Conservation (phyloP, 257 asterid species). For the Solanum chiquidenum region DNA sequence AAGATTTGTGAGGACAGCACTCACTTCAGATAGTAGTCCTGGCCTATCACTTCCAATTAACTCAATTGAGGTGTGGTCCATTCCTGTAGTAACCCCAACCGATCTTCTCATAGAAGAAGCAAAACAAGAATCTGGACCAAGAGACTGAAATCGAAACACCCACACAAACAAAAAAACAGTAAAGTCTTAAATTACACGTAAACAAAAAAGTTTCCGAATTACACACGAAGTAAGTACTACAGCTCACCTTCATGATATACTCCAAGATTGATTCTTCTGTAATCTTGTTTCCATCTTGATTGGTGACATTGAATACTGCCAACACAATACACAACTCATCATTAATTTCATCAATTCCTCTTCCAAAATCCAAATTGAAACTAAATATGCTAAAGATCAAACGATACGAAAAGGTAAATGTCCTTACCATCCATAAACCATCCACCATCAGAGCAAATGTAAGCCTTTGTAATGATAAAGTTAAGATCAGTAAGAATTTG, state of each 20-base stretch:
- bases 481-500: constrained; percentile 94
- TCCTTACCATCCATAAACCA: constrained; percentile 98
- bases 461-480: constrained; percentile 69
- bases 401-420: not conserved
- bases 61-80: constrained; percentile 86
- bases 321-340: not conserved
- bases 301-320: constrained; percentile 89
- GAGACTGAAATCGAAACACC: constrained; percentile 46
- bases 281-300: constrained; percentile 73
- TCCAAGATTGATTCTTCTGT: constrained; percentile 68
- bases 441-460: constrained; percentile 95
- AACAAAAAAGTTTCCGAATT: not conserved
- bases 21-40: constrained; percentile 92
- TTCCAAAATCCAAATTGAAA: not conserved
- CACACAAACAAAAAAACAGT: not conserved
- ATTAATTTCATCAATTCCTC: not conserved
- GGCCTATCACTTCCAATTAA: constrained; percentile 87
- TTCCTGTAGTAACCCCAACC: constrained; percentile 54
- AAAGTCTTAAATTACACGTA: not conserved
- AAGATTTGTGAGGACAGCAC: constrained; percentile 86
- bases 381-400: not conserved
- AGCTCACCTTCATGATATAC: constrained; percentile 71
- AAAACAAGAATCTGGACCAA: constrained; percentile 94
- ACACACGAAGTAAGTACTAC: not conserved
- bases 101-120: constrained; percentile 91